phyloP scores from a whole-genome alignment of 306 rosid genomes.

The Acacia melanoxylon region DNA sequence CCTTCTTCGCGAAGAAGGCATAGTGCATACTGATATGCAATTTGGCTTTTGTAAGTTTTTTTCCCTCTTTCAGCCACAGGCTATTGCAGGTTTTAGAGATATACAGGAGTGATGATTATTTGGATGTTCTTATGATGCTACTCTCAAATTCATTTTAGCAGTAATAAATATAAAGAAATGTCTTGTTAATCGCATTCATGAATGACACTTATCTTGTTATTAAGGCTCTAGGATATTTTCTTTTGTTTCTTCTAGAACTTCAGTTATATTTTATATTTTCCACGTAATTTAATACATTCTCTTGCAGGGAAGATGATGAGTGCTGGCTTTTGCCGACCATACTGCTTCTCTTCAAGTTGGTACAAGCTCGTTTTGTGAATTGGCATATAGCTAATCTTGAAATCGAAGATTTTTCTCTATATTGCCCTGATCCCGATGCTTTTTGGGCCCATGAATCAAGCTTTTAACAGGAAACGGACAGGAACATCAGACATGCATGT shows the following conservation, averaged over 20 bases:
- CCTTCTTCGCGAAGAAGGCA: not conserved
- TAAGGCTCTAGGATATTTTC: not conserved
- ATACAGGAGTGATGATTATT: not conserved
- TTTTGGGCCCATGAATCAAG: constrained; percentile 94
- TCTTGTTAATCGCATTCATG: not conserved
- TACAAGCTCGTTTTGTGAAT: constrained; percentile 81
- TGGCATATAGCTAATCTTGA: constrained; percentile 96
- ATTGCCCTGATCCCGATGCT: constrained; percentile 86
- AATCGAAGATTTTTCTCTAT: constrained; percentile 76
- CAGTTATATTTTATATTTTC: not conserved
- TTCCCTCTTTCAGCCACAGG: not conserved
- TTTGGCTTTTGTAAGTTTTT: not conserved
- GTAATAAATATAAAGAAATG: not conserved
- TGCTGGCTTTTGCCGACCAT: constrained; percentile 93
- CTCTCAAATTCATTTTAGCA: not conserved
- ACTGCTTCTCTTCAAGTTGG: constrained; percentile 72
- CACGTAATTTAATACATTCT: constrained; percentile 21
- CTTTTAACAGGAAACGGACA: constrained; percentile 28
- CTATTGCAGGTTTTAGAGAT: not conserved
- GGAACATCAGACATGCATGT: constrained; percentile 26
- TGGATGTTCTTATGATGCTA: not conserved
- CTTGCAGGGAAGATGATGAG: constrained; percentile 80
- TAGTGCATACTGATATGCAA: not conserved
- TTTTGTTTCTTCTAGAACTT: constrained; percentile 9
- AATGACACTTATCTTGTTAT: constrained; percentile 7